Evolutionary conservation across 2,329 filamentous ascomycete genomes (phyloP).

Genomic region (Rutstroemia sp.): DNA sequence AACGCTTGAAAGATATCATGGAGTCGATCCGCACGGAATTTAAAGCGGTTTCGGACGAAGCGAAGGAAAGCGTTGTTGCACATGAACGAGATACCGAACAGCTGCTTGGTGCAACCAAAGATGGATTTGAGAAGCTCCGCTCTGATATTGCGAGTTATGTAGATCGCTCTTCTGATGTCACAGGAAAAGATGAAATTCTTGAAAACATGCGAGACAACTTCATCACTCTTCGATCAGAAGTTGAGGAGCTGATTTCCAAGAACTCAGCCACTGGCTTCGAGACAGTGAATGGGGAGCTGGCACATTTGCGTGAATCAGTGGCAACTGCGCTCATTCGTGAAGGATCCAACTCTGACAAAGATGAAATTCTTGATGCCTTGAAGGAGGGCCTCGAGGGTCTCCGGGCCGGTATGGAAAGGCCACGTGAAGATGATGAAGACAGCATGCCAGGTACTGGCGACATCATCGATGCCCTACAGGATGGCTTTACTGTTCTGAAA

Average conservation of each 20-base stretch:
- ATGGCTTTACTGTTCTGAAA: conserved; percentile 73
- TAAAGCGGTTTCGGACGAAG: conserved; percentile 51
- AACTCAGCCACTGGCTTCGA: conserved; percentile 49
- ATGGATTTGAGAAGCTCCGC: conserved; percentile 76
- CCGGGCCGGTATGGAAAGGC: conserved; percentile 57
- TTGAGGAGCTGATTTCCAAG: conserved; percentile 52
- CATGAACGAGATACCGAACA: conserved; percentile 81
- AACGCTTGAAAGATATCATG: conserved; percentile 58
- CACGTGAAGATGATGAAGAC: conserved; percentile 25
- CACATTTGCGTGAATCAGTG: conserved; percentile 51
- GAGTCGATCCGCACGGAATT: conserved; percentile 53
- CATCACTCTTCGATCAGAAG: conserved; percentile 59
- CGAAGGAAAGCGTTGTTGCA: conserved; percentile 71
- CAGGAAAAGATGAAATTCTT: conserved; percentile 71
- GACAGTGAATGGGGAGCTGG: conserved; percentile 45
- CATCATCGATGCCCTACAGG: conserved; percentile 81
- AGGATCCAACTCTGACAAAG: conserved; percentile 41
- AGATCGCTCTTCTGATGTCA: conserved; percentile 60
- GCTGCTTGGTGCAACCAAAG: conserved; percentile 78
- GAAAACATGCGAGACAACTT: conserved; percentile 58
- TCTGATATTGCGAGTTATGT: conserved; percentile 76
- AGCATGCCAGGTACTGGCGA: conserved; percentile 62
- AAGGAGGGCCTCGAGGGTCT: conserved; percentile 67
- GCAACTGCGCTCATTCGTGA: conserved; percentile 42
- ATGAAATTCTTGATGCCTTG: conserved; percentile 57